Conservation (phyloP, 176 grass and related monocot species). For the Calamus simplicifolius region DNA sequence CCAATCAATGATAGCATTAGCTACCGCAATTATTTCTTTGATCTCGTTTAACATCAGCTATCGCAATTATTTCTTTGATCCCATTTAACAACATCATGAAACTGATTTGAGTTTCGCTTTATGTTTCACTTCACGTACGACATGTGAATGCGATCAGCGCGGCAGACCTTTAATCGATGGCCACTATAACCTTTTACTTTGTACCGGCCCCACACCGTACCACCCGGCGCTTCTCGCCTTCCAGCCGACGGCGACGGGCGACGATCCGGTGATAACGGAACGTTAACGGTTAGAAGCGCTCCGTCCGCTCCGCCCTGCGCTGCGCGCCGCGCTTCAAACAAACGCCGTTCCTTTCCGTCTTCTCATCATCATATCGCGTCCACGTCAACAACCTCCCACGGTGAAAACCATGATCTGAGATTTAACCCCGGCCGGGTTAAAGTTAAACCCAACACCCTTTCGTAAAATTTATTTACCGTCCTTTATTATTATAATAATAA, state of each 20-base stretch:
- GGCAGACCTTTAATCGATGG: neutral
- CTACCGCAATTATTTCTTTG: neutral
- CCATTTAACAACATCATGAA: neutral
- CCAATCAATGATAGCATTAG: too few relatives aligned
- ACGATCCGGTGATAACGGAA: neutral
- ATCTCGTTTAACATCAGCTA: neutral
- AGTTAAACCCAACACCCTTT: too few relatives aligned
- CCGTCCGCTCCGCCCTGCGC: neutral
- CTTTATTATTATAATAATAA: too few relatives aligned
- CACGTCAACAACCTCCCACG: too few relatives aligned
- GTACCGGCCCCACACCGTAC: conserved; percentile 4
- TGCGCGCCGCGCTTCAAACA: too few relatives aligned
- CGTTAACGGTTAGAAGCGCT: too few relatives aligned
- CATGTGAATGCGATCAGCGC: neutral
- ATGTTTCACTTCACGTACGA: neutral
- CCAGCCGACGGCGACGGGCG: neutral
- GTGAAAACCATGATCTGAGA: too few relatives aligned
- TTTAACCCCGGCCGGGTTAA: too few relatives aligned
- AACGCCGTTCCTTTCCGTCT: too few relatives aligned
- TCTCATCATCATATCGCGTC: too few relatives aligned
- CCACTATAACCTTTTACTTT: conserved; percentile 3
- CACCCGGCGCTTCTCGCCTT: neutral
- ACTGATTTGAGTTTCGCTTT: neutral
- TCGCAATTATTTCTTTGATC: neutral
- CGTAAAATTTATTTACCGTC: too few relatives aligned